Conservation (phyloP, 176 grass and related monocot genomes). For the Eleusine indica region DNA sequence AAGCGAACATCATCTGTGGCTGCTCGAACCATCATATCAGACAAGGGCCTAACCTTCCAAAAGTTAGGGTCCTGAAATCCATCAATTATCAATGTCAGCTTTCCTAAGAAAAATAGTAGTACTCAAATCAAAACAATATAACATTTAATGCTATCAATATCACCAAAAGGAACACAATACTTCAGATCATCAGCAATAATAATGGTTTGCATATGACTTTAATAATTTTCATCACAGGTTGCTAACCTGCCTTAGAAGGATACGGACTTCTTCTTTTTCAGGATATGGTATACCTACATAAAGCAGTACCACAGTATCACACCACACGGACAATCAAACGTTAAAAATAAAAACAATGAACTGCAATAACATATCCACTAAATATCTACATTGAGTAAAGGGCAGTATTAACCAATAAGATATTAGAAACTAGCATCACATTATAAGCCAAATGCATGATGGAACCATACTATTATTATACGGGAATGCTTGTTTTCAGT, state of each 20-base stretch:
- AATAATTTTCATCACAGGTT: conserved; percentile 40
- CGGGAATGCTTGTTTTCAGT: too few relatives aligned
- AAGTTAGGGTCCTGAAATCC: conserved; percentile 75
- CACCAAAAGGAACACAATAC: conserved; percentile 36
- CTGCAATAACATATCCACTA: background rate
- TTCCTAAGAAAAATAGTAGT: conserved; percentile 38
- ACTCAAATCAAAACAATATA: conserved; percentile 5
- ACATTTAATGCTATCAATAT: conserved; percentile 17
- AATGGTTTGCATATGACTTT: conserved; percentile 16
- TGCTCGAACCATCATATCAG: conserved; percentile 90
- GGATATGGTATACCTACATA: conserved; percentile 88
- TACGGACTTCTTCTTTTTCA: conserved; percentile 98
- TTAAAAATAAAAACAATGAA: conserved; percentile 39
- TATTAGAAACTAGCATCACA: conserved; percentile 10
- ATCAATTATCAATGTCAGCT: conserved; percentile 27
- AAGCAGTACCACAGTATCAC: conserved; percentile 58
- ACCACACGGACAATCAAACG: conserved; percentile 43
- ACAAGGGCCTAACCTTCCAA: conserved; percentile 83
- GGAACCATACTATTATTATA: conserved; percentile 19
- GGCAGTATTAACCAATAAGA: conserved; percentile 25
- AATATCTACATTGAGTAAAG: conserved; percentile 13
- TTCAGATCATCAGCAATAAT: conserved; percentile 21
- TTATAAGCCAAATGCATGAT: conserved; percentile 24
- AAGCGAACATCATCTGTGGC: conserved; percentile 93
- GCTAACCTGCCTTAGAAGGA: conserved; percentile 89